Conservation (phyloP, 176 grass and related monocot species). For the Hordeum marinum region DNA sequence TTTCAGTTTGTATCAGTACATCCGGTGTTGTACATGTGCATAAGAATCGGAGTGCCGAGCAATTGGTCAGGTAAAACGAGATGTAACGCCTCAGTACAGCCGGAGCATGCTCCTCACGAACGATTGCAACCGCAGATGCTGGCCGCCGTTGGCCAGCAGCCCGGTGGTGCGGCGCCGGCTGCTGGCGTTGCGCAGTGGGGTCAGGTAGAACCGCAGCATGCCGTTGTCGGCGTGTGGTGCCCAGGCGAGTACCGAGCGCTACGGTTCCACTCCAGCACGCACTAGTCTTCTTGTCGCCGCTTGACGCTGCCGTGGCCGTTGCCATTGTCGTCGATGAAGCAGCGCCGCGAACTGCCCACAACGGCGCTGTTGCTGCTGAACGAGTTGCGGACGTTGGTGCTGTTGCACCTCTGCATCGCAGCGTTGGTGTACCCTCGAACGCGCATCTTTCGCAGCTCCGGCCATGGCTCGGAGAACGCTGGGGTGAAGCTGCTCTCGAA, state of each 20-base stretch:
- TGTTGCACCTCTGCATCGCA: slow-evolving; percentile 70
- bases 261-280: slow-evolving; percentile 62
- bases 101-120: slow-evolving; percentile 71
- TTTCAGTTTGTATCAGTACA: too few relatives aligned
- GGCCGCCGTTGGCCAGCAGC: slow-evolving; percentile 22
- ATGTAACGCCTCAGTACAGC: slow-evolving; percentile 48
- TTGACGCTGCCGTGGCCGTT: background rate
- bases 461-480: slow-evolving; percentile 69
- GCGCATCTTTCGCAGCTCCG: slow-evolving; percentile 32
- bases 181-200: slow-evolving; percentile 54
- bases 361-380: slow-evolving; percentile 78
- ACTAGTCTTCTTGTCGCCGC: slow-evolving; percentile 49
- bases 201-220: slow-evolving; percentile 87
- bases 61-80: background rate
- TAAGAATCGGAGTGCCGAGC: background rate
- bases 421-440: slow-evolving; percentile 28
- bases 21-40: too few relatives aligned
- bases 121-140: slow-evolving; percentile 49
- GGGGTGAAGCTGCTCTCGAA: background rate
- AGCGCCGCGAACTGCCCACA: slow-evolving; percentile 39
- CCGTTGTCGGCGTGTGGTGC: slow-evolving; percentile 66
- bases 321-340: background rate
- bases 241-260: too few relatives aligned
- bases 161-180: slow-evolving; percentile 31
- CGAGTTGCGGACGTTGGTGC: slow-evolving; percentile 71